Conservation (phyloP, 768 basidiomycete species). For the Russula brevipes region DNA sequence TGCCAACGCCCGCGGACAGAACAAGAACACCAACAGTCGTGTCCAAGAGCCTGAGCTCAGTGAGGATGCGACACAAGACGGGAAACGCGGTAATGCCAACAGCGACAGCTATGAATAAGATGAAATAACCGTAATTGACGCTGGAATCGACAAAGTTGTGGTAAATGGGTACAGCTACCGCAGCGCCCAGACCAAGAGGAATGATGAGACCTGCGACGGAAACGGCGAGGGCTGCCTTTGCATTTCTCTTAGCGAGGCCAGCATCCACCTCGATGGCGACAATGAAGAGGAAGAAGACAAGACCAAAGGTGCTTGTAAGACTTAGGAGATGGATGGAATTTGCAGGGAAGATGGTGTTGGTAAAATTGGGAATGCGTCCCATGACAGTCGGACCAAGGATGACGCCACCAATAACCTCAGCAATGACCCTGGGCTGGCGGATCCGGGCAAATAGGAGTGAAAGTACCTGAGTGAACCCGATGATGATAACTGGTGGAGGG, state of each 20-base stretch:
- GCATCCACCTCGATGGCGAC: constrained; percentile 83
- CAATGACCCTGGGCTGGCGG: constrained; percentile 87
- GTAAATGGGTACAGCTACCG: constrained; percentile 68
- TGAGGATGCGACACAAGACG: constrained; percentile 79
- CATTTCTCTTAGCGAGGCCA: constrained; percentile 59
- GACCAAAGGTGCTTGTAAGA: constrained; percentile 70
- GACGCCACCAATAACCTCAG: constrained; percentile 89
- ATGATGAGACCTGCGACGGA: constrained; percentile 65
- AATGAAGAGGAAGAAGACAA: constrained; percentile 76
- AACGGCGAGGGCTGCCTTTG: constrained; percentile 50
- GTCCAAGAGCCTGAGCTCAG: constrained; percentile 74
- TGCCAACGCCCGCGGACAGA: constrained; percentile 74
- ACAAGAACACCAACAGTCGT: constrained; percentile 81
- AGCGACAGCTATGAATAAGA: constrained; percentile 81
- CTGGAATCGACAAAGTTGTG: constrained; percentile 51
- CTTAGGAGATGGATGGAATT: constrained; percentile 52
- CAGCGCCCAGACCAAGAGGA: constrained; percentile 79
- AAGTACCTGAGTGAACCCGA: constrained; percentile 71
- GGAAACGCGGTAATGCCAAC: constrained; percentile 80
- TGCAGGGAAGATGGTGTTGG: constrained; percentile 35
- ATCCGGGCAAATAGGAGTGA: constrained; percentile 58
- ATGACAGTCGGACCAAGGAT: constrained; percentile 67
- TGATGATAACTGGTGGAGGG: constrained; percentile 59
- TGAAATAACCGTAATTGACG: constrained; percentile 73
- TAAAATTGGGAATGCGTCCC: constrained; percentile 75